Evolutionary conservation across 2,329 filamentous ascomycete genomes (phyloP).

Genomic region (Arthroderma sp.): DNA sequence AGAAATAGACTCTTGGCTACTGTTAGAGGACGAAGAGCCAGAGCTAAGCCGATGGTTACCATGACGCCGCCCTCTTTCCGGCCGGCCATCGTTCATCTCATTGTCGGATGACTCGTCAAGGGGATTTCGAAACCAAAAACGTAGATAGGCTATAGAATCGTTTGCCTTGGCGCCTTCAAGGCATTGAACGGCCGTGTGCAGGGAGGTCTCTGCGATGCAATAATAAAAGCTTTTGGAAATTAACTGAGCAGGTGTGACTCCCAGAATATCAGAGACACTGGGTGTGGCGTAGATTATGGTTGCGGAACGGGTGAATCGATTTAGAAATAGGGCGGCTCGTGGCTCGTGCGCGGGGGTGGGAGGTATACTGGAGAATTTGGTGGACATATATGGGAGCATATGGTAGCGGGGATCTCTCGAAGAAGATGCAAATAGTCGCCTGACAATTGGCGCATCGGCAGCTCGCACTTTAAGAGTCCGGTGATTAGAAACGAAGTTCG

Average conservation of each 20-base stretch:
- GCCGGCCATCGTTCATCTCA: background rate
- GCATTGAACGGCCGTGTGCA: constrained; percentile 62
- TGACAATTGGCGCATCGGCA: constrained; percentile 62
- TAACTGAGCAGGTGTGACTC: constrained; percentile 55
- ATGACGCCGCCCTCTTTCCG: too few relatives aligned
- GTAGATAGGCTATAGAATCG: constrained; percentile 78
- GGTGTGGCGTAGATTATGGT: constrained; percentile 79
- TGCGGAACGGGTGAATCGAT: constrained; percentile 69
- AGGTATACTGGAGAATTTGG: constrained; percentile 50
- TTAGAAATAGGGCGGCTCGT: constrained; percentile 70
- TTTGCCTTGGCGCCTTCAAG: constrained; percentile 79
- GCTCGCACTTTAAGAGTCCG: constrained; percentile 50
- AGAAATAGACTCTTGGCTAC: too few relatives aligned
- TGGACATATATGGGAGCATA: constrained; percentile 74
- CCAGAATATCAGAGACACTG: constrained; percentile 61
- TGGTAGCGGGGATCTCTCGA: constrained; percentile 75
- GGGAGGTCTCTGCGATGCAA: constrained; percentile 65
- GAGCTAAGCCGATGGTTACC: too few relatives aligned
- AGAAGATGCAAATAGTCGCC: constrained; percentile 59
- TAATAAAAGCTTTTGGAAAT: constrained; percentile 74
- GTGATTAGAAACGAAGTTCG: background rate
- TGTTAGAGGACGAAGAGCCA: too few relatives aligned
- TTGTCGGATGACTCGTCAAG: background rate
- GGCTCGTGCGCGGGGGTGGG: constrained; percentile 57
- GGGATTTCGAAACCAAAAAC: constrained; percentile 70